phyloP scores from a whole-genome alignment of 164 flowering plant genomes.

The Dillenia turbinata region DNA sequence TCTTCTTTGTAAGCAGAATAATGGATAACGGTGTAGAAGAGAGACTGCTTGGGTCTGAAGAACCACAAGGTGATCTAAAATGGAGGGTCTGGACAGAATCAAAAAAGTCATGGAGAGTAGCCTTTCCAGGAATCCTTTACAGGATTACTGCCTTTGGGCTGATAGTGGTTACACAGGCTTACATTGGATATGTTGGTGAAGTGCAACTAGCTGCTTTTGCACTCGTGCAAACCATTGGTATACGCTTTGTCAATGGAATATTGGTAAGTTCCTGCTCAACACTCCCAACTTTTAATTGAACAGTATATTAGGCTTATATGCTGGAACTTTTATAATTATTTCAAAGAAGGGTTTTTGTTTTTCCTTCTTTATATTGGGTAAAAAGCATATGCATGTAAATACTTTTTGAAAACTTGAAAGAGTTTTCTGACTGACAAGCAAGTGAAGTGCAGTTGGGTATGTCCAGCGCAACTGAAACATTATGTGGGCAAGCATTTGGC shows the following conservation, averaged over 20 bases:
- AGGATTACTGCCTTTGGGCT: constrained; percentile 13
- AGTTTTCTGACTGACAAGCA: no score
- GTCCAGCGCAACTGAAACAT: constrained; percentile 31
- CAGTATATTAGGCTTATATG: no score
- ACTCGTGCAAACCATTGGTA: constrained; percentile 11
- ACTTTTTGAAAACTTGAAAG: no score
- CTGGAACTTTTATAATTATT: no score
- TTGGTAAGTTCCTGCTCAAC: constrained; percentile 11
- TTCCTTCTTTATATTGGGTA: background rate
- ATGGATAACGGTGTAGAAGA: constrained; percentile 1
- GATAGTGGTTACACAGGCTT: constrained; percentile 17
- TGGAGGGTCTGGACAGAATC: constrained; percentile 16
- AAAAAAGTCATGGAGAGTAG: constrained; percentile 18
- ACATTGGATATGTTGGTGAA: constrained; percentile 17
- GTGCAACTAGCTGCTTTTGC: constrained; percentile 21
- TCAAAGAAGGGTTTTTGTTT: background rate
- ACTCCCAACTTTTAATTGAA: no score
- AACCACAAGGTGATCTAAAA: background rate
- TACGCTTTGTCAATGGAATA: constrained; percentile 18
- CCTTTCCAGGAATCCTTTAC: constrained; percentile 11
- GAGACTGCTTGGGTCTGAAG: background rate
- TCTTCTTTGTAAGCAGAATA: background rate
- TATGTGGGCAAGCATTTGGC: constrained; percentile 36
- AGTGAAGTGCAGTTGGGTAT: constrained; percentile 21
- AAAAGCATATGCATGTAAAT: no score